phyloP scores from a whole-genome alignment of 345 rosid genomes.

The Gossypioides kirkii region DNA sequence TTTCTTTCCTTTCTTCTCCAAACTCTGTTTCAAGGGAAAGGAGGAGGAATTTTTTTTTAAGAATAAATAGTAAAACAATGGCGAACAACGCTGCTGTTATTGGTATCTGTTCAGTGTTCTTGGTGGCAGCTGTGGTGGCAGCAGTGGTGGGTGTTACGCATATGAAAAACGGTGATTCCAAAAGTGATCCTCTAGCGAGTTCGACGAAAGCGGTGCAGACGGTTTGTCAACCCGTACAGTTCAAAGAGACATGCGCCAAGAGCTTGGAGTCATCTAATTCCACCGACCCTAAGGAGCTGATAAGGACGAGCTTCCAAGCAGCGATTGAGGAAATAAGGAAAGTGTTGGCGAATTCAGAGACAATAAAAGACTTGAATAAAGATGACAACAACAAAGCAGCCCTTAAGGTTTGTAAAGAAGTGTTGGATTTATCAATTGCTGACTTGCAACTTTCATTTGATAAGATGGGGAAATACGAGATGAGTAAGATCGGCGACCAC shows the following conservation, averaged over 20 bases:
- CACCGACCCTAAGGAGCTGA: conserved; percentile 39
- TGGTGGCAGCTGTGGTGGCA: conserved; percentile 62
- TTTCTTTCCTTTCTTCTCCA: background rate
- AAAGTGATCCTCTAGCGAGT: background rate
- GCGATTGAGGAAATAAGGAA: conserved; percentile 26
- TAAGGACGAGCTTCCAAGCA: conserved; percentile 40
- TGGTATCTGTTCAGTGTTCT: conserved; percentile 39
- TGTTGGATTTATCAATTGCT: background rate
- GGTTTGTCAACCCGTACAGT: conserved; percentile 61
- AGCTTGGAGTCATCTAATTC: conserved; percentile 10
- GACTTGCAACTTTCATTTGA: too few species aligned
- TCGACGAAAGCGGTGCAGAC: conserved; percentile 23
- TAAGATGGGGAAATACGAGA: background rate
- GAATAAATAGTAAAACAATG: background rate
- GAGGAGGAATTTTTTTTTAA: background rate
- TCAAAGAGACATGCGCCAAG: conserved; percentile 40
- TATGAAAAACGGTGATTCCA: background rate
- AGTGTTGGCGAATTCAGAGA: background rate
- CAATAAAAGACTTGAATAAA: background rate
- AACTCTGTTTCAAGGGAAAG: background rate
- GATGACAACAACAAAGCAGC: background rate
- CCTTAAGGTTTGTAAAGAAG: background rate
- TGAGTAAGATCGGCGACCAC: background rate
- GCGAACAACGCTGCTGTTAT: conserved; percentile 38
- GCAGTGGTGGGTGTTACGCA: conserved; percentile 26